phyloP scores from a whole-genome alignment of 2,329 filamentous ascomycete species.

The Fusarium luffae region DNA sequence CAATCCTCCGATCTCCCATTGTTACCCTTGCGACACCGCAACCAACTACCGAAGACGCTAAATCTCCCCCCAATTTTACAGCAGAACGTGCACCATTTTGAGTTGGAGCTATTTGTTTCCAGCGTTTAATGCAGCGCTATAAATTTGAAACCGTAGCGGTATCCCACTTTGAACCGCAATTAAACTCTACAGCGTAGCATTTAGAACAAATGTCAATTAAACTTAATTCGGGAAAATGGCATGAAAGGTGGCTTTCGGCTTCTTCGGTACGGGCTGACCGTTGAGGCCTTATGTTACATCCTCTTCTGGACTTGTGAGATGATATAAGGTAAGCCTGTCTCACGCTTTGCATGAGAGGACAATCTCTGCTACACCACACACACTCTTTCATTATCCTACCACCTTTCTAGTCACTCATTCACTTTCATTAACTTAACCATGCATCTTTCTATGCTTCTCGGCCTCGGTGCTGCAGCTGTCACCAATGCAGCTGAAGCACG shows the following conservation, averaged over 20 bases:
- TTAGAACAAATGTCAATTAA: constrained; percentile 13
- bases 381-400: neutral
- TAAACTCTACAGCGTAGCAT: constrained; percentile 10
- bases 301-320: neutral
- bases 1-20: neutral
- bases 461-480: constrained; percentile 1
- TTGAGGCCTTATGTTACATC: neutral
- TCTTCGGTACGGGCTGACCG: neutral
- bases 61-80: neutral
- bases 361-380: neutral
- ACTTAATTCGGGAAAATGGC: constrained; percentile 4
- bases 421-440: neutral
- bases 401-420: constrained; percentile 1
- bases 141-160: neutral
- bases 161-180: neutral
- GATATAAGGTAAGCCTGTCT: neutral
- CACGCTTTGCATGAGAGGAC: neutral
- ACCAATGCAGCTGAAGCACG: constrained; percentile 36
- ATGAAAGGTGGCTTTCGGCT: neutral
- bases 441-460: neutral
- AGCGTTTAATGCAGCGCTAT: neutral
- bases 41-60: constrained; percentile 13
- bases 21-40: neutral
- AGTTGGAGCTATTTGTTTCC: constrained; percentile 5
- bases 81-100: constrained; percentile 3